phyloP scores from a whole-genome alignment of 768 basidiomycete species.

The Termitomyces heimii region DNA sequence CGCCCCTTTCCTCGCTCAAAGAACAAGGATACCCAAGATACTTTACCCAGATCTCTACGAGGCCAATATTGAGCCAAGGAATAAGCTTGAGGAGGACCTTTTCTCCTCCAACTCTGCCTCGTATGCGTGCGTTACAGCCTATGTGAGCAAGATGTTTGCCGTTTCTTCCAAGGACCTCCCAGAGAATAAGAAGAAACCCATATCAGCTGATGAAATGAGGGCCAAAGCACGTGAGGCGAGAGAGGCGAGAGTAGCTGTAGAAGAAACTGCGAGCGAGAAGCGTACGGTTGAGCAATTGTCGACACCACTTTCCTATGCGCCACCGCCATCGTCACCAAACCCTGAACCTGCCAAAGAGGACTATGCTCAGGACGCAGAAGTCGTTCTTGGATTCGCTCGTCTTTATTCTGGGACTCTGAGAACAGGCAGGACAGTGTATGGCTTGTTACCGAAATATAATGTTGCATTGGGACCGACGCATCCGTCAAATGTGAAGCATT shows the following conservation, averaged over 20 bases:
- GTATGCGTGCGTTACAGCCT: slow-evolving; percentile 66
- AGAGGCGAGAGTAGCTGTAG: slow-evolving; percentile 24
- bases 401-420: slow-evolving; percentile 86
- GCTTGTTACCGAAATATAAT: slow-evolving; percentile 86
- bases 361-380: slow-evolving; percentile 42
- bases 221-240: slow-evolving; percentile 52
- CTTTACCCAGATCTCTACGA: slow-evolving; percentile 77
- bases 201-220: slow-evolving; percentile 84
- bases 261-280: slow-evolving; percentile 9
- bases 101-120: slow-evolving; percentile 60
- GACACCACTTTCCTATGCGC: slow-evolving; percentile 7
- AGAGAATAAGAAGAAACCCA: slow-evolving; percentile 69
- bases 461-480: slow-evolving; percentile 54
- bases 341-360: slow-evolving; percentile 13
- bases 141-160: slow-evolving; percentile 99
- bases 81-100: slow-evolving; percentile 79
- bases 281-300: slow-evolving; percentile 4
- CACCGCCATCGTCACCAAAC: slow-evolving; percentile 3
- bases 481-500: slow-evolving; percentile 59
- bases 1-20: slow-evolving; percentile 76
- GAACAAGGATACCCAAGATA: slow-evolving; percentile 83
- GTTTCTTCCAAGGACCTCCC: slow-evolving; percentile 78
- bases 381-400: slow-evolving; percentile 87
- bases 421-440: slow-evolving; percentile 57
- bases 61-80: slow-evolving; percentile 53